phyloP scores from a whole-genome alignment of 768 basidiomycete species.

The Cystobasidium tubakii region DNA sequence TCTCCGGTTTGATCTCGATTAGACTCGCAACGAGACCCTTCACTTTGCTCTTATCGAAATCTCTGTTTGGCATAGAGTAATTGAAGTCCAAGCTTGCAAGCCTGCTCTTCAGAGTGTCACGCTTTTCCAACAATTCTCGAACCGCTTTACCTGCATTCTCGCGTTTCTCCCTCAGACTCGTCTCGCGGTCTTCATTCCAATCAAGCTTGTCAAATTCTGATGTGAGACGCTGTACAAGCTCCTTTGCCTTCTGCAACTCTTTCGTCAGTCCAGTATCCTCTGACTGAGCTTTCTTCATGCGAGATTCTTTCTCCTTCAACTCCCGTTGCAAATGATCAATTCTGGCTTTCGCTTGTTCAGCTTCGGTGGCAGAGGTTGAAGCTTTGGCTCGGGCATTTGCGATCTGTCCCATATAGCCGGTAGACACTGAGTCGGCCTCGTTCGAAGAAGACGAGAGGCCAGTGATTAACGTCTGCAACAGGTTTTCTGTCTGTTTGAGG shows the following conservation, averaged over 20 bases:
- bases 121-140: conserved; percentile 55
- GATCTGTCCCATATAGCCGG: conserved; percentile 94
- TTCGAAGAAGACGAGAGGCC: conserved; percentile 69
- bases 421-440: conserved; percentile 62
- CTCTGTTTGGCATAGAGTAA: conserved; percentile 67
- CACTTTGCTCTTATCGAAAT: conserved; percentile 77
- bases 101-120: conserved; percentile 53
- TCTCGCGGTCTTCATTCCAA: conserved; percentile 63
- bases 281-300: conserved; percentile 74
- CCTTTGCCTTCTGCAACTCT: conserved; percentile 56
- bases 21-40: conserved; percentile 88
- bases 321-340: conserved; percentile 73
- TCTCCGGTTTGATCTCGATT: conserved; percentile 64
- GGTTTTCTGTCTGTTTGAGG: conserved; percentile 72
- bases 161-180: conserved; percentile 54
- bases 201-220: conserved; percentile 60
- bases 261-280: conserved; percentile 73
- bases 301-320: conserved; percentile 65
- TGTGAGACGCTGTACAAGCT: conserved; percentile 51
- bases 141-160: conserved; percentile 56
- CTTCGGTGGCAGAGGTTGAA: conserved; percentile 72
- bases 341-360: conserved; percentile 71
- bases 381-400: conserved; percentile 71
- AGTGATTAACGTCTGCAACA: conserved; percentile 89
- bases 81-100: conserved; percentile 63